Conservation (phyloP, 2,329 filamentous ascomycete species). For the Ophiostoma populinum region DNA sequence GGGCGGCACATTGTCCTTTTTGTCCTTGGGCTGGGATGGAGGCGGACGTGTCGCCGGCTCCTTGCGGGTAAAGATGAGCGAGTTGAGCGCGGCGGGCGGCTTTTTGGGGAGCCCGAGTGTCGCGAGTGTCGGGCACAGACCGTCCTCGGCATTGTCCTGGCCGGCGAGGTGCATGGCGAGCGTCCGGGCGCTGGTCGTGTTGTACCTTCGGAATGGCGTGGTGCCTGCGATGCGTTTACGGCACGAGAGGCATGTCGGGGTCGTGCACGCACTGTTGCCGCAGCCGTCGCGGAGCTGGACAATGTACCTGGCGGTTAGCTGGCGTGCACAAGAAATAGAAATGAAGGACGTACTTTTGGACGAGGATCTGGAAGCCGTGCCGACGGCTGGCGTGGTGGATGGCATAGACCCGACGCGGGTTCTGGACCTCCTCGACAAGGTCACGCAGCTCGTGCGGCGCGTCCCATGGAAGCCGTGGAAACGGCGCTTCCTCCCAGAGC, state of each 20-base stretch:
- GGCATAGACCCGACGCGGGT: slow-evolving; percentile 42
- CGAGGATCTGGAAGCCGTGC: slow-evolving; percentile 46
- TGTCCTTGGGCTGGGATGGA: too few species aligned
- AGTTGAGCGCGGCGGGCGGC: slow-evolving; percentile 27
- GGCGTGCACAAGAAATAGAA: slow-evolving; percentile 8
- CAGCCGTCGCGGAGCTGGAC: slow-evolving; percentile 73
- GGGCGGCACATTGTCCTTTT: too few species aligned
- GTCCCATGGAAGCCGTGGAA: slow-evolving; percentile 40
- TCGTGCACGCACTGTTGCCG: slow-evolving; percentile 48
- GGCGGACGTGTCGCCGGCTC: too few species aligned
- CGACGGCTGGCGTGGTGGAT: slow-evolving; percentile 43
- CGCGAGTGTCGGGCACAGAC: slow-evolving; percentile 42
- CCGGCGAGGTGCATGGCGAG: slow-evolving; percentile 67
- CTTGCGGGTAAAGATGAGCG: slow-evolving; percentile 27
- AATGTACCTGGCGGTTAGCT: slow-evolving; percentile 41
- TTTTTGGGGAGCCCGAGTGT: slow-evolving; percentile 25
- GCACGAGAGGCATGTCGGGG: slow-evolving; percentile 65
- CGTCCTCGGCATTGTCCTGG: slow-evolving; percentile 56
- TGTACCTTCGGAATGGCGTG: slow-evolving; percentile 61
- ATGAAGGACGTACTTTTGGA: slow-evolving; percentile 40
- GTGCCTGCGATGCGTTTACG: slow-evolving; percentile 49
- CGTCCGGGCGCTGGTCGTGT: slow-evolving; percentile 62
- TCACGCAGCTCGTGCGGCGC: slow-evolving; percentile 40
- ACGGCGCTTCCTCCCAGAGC: slow-evolving; percentile 44
- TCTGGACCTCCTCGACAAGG: slow-evolving; percentile 39